Conservation (phyloP, 306 rosid genomes). For the Castanopsis chinensis region DNA sequence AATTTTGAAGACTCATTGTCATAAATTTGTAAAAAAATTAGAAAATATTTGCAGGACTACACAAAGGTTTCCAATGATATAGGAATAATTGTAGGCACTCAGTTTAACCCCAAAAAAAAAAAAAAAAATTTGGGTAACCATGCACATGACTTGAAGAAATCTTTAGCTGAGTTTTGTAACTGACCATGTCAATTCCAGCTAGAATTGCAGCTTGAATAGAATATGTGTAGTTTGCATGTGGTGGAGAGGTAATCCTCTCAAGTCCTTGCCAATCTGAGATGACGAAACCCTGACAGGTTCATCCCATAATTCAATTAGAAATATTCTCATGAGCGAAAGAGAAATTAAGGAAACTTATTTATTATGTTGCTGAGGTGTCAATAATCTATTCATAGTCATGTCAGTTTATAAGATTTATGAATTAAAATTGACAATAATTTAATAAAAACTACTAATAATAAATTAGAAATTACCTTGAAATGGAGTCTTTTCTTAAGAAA, state of each 20-base stretch:
- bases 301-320: background rate
- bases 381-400: too few species aligned
- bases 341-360: too few species aligned
- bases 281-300: background rate
- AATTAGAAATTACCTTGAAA: background rate
- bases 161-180: background rate
- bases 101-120: background rate
- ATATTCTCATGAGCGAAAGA: background rate
- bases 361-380: too few species aligned
- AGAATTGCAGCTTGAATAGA: background rate
- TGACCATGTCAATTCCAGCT: constrained; percentile 12
- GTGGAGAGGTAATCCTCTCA: background rate
- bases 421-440: background rate
- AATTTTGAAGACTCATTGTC: too few species aligned
- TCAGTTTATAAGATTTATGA: too few species aligned
- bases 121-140: background rate
- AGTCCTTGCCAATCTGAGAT: constrained; percentile 5
- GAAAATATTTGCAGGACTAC: background rate
- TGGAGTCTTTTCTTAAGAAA: background rate
- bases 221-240: constrained; percentile 3
- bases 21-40: background rate
- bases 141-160: background rate
- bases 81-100: background rate
- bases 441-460: background rate
- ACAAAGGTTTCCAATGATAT: background rate